A percentile compares a stretch with the other conserved stretches of the same genome.
These are phyloP conservation scores for Digitaria exilis DNA, from an alignment of 202 grass and related monocot genomes.

Conservation along the genomic window DNA sequence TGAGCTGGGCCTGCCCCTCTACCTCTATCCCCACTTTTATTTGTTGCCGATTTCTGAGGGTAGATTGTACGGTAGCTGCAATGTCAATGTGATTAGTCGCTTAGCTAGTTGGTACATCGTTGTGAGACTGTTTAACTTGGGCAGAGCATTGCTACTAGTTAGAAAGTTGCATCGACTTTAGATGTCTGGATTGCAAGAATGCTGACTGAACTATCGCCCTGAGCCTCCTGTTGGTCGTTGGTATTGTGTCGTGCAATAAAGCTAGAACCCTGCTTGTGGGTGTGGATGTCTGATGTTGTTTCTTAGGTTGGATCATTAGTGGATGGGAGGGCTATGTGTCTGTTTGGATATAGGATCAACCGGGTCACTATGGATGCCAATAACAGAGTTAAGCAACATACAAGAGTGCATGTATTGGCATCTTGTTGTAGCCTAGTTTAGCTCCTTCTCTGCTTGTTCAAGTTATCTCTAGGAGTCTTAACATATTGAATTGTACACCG, in stretches of 20 bases:
- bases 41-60: background rate
- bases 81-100: constrained; percentile 14
- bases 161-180: background rate
- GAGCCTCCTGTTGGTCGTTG: background rate
- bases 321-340: background rate
- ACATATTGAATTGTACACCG: no score
- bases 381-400: constrained; percentile 9
- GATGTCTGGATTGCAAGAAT: background rate
- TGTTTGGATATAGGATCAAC: background rate
- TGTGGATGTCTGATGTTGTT: background rate
- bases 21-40: background rate
- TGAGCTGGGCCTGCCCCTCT: constrained; percentile 50
- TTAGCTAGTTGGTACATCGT: background rate
- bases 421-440: no score
- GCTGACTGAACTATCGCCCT: background rate
- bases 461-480: no score
- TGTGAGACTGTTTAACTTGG: background rate
- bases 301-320: background rate
- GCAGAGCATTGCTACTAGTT: background rate
- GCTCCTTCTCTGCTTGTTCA: no score
- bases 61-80: constrained; percentile 4
- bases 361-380: background rate
- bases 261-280: background rate
- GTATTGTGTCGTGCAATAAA: background rate
- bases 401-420: background rate